Evolutionary conservation across 805 yeast genomes (phyloP), one percentile per base, ranked within the genome.

Genomic region (Saccharomycopsis amapae): DNA sequence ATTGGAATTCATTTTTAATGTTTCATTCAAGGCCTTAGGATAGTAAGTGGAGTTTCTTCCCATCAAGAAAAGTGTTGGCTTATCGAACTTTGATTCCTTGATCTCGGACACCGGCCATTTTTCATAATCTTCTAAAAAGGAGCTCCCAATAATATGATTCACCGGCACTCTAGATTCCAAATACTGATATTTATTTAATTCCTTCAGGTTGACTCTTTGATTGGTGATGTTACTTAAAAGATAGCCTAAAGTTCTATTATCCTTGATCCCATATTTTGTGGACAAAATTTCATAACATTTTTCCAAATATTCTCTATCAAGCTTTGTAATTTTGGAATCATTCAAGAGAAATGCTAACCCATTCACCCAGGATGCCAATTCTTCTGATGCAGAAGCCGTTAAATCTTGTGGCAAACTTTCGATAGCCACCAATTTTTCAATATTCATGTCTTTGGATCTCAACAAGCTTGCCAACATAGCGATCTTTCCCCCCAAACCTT

Each of bases 401-500:
- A 47, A n/a, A 6, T 32, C 38, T 26, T 38, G 40, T 13, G 53
- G 53, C 15, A 50, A 31, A 23, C 36, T 38, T 10, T 48, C 51
- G 10, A 50, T 17, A 4, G 38, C 33, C 2, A 48, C 51, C 26
- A 50, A 32, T 26, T 47, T 50, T 19, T 36, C 18, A 17, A 49
- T 35, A 10, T 49, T 37, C 15, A 44, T 24, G 2, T 37, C 41
- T 4, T 20, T 15, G 9, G 26, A 19, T 9, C 15, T 20, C 13
- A 33, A 18, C 20, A 50, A 31, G 15, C 41, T 24, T 3, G 49
- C 30, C 6, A 41, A 24, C 50, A 50, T 42, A 2, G 43, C 45
- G 10, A 50, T 34, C 25, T 23, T 33, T 2, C 51, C 53, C 3
- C 53, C 53, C 10, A 48, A 37, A 3, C 53, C 53, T 12, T 50